Evolutionary conservation across 2,329 filamentous ascomycete species (phyloP).

Genomic region (Alternaria arborescens): DNA sequence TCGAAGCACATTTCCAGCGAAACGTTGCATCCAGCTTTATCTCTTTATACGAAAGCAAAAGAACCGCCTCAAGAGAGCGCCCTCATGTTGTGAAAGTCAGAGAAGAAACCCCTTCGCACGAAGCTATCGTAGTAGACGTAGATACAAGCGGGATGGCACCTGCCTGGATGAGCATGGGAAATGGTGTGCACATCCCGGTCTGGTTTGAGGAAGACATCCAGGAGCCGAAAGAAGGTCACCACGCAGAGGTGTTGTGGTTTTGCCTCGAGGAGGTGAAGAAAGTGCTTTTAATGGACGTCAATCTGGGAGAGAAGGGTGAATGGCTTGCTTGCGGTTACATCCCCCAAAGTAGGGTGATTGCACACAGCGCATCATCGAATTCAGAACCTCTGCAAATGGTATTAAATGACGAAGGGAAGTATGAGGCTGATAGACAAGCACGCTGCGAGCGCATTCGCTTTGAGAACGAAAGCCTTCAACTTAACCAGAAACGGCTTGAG

Average conservation of each 20-base stretch:
- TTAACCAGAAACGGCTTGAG: background rate
- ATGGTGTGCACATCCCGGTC: slow-evolving; percentile 7
- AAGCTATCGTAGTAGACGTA: background rate
- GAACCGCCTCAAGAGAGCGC: background rate
- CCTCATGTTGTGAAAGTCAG: background rate
- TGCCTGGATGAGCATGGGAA: background rate
- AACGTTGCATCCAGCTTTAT: slow-evolving; percentile 6
- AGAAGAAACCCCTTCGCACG: background rate
- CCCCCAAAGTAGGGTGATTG: background rate
- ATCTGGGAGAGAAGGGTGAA: slow-evolving; percentile 9
- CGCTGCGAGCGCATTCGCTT: background rate
- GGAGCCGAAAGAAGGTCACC: background rate
- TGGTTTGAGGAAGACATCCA: slow-evolving; percentile 7
- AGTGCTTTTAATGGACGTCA: slow-evolving; percentile 5
- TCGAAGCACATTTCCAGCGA: slow-evolving; percentile 4
- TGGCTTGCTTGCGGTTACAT: slow-evolving; percentile 21
- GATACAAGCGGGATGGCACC: background rate
- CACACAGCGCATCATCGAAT: background rate
- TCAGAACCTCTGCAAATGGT: background rate
- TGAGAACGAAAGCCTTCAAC: background rate
- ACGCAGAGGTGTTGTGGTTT: slow-evolving; percentile 15
- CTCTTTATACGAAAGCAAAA: slow-evolving; percentile 12
- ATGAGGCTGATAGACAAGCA: background rate
- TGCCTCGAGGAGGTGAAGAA: slow-evolving; percentile 15
- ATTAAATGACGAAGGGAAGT: background rate